phyloP scores from a whole-genome alignment of 148 eudicot genomes.

The Gaultheria prostrata region DNA sequence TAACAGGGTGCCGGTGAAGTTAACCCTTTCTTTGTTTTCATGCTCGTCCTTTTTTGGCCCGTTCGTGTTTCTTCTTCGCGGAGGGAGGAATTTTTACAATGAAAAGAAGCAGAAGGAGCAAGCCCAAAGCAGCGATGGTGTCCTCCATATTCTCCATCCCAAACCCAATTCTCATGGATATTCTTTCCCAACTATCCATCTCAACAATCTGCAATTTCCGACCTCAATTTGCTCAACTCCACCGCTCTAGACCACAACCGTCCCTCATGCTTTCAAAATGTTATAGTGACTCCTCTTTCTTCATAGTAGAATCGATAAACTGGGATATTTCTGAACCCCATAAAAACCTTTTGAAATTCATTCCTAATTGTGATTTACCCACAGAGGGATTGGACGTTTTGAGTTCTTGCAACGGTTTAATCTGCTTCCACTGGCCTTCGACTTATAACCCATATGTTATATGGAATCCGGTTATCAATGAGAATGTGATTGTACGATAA shows the following conservation, averaged over 20 bases:
- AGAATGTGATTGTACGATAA: slow-evolving; percentile 23
- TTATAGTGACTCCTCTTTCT: background rate
- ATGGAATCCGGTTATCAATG: slow-evolving; percentile 39
- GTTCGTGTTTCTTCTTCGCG: background rate
- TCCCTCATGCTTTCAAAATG: background rate
- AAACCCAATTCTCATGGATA: background rate
- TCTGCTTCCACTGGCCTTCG: slow-evolving; percentile 25
- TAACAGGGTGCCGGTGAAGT: too few relatives aligned
- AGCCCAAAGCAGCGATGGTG: too few relatives aligned
- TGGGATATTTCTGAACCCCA: background rate
- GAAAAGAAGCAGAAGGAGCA: background rate
- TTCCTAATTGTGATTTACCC: background rate
- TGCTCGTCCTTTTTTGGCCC: too few relatives aligned
- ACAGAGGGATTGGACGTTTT: background rate
- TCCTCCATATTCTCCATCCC: background rate
- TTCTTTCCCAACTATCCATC: background rate
- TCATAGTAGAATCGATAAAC: background rate
- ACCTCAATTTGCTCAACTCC: background rate
- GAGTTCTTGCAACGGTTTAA: slow-evolving; percentile 42
- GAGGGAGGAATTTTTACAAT: background rate
- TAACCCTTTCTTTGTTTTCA: too few relatives aligned
- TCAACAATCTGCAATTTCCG: background rate
- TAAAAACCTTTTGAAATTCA: background rate
- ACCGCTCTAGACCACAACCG: background rate
- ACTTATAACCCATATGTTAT: slow-evolving; percentile 28